Evolutionary conservation across 306 rosid genomes (phyloP).

Genomic region (Rubus idaeus): DNA sequence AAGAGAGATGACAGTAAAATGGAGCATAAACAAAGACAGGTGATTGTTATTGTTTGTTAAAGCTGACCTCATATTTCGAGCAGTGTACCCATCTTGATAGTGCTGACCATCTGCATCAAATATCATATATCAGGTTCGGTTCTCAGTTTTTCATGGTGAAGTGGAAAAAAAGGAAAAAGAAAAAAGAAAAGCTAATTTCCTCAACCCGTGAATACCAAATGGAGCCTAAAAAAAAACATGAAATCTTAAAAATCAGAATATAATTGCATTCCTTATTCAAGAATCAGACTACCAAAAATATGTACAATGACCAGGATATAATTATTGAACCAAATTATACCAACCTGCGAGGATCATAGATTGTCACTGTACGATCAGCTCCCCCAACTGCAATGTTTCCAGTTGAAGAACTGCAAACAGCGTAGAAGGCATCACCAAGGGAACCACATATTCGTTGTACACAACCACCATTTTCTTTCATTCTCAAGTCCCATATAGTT

Average conservation of each 20-base stretch:
- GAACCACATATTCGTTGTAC: slow-evolving; percentile 69
- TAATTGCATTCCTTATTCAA: background rate
- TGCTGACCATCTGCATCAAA: slow-evolving; percentile 66
- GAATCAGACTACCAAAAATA: background rate
- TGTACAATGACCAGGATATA: slow-evolving; percentile 8
- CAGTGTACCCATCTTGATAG: slow-evolving; percentile 90
- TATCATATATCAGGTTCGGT: slow-evolving; percentile 23
- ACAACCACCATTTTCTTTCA: slow-evolving; percentile 91
- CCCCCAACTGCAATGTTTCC: slow-evolving; percentile 87
- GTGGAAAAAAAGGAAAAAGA: background rate
- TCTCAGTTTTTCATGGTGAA: slow-evolving; percentile 16
- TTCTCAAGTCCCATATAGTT: slow-evolving; percentile 80
- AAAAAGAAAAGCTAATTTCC: background rate
- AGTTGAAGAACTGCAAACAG: slow-evolving; percentile 71
- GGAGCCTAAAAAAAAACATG: background rate
- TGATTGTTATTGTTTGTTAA: background rate
- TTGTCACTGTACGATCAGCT: slow-evolving; percentile 78
- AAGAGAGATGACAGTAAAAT: background rate
- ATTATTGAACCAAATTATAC: slow-evolving; percentile 24
- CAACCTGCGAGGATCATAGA: slow-evolving; percentile 95
- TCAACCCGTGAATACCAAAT: background rate
- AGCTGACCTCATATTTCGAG: slow-evolving; percentile 83
- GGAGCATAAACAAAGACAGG: background rate
- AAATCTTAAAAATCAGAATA: background rate
- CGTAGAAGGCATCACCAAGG: slow-evolving; percentile 68